Base-by-base conservation (phyloP, 352 stramenopile species). In the Globisporangium cylindrosporum region DNA sequence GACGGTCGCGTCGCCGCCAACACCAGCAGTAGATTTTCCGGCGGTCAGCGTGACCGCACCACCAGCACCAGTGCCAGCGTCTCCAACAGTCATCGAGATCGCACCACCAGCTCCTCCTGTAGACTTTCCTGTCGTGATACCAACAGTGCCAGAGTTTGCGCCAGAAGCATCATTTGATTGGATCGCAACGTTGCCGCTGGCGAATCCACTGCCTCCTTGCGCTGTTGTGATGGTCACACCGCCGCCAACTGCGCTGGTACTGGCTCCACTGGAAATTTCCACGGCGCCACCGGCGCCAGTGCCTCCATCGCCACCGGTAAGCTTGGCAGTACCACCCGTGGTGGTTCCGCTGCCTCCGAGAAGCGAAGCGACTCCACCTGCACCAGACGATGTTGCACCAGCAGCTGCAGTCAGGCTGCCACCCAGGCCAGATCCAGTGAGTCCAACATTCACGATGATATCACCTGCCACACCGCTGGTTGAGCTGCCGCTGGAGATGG, bases 1-100 rank as follows among this genome's bases (percentile, higher is more conserved):
- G 22, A 91, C 68, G 60, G 74, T 73, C 18, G 88, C 62, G 18
- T 67, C 73, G 4, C 83, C 83, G 25, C 83, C 83, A 10, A 72
- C 73, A 18, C 59, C 71, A 59, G 27, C 66, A 25, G 75, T 79
- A 15, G 79, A 79, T 27, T 76, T 79, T 6, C 82, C 83, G 46
- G 77, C 79, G 49, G 65, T 73, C 46, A 87, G 72, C n/a, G 71
- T 79, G 24, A 89, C 62, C 22, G 66, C 64, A 24, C 78, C 75
- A 46, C 79, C 79, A 24, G 74, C 38, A 8, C 71, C 75, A 8
- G 64, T 74, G 51, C 66, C 56, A n/a, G 78, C 74, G 56, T 59
- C 69, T 38, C 72, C 76, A 64, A 88, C 78, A n/a, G 65, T 66
- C 14, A 88, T 24, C 8, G 59, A 58, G 48, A 88, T 76, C 53